Conservation (phyloP, 2,329 filamentous ascomycete genomes). For the Coniochaeta sp. region DNA sequence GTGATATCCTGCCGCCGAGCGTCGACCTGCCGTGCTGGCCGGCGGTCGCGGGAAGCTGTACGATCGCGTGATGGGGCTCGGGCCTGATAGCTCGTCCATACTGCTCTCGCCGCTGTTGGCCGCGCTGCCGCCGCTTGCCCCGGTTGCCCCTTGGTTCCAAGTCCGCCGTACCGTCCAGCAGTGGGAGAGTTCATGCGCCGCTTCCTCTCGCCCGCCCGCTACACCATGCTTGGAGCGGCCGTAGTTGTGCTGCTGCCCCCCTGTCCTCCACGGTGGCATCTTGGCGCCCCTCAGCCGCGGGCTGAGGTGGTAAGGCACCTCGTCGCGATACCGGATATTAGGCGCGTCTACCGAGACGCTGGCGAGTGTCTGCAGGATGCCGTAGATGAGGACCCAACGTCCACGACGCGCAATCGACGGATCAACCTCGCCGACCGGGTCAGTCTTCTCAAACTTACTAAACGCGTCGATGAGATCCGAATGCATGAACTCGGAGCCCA, state of each 20-base stretch:
- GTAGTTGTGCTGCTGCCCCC: slow-evolving; percentile 5
- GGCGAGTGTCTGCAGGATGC: slow-evolving; percentile 52
- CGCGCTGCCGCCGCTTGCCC: slow-evolving; percentile 8
- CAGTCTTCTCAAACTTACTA: slow-evolving; percentile 48
- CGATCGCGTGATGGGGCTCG: slow-evolving; percentile 14
- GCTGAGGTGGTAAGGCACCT: slow-evolving; percentile 50
- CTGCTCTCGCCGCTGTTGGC: slow-evolving; percentile 20
- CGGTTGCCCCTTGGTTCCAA: slow-evolving; percentile 22
- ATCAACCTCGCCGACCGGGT: slow-evolving; percentile 42
- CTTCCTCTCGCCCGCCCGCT: slow-evolving; percentile 21
- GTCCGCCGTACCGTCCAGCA: slow-evolving; percentile 41
- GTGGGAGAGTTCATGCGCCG: slow-evolving; percentile 42
- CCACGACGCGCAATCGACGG: slow-evolving; percentile 49
- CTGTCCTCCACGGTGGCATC: slow-evolving; percentile 47
- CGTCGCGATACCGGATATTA: slow-evolving; percentile 41
- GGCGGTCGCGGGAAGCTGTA: slow-evolving; percentile 18
- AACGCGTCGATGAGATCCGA: slow-evolving; percentile 51
- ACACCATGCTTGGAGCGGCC: slow-evolving; percentile 9
- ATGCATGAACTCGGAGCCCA: slow-evolving; percentile 44
- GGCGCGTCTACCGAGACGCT: slow-evolving; percentile 52
- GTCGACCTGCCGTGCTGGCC: slow-evolving; percentile 11
- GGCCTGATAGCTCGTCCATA: slow-evolving; percentile 15
- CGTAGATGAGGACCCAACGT: slow-evolving; percentile 56
- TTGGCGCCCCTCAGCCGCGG: slow-evolving; percentile 43
- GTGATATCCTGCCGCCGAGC: slow-evolving; percentile 13